phyloP scores from a whole-genome alignment of 2,329 filamentous ascomycete genomes.

The Lomentospora prolificans region DNA sequence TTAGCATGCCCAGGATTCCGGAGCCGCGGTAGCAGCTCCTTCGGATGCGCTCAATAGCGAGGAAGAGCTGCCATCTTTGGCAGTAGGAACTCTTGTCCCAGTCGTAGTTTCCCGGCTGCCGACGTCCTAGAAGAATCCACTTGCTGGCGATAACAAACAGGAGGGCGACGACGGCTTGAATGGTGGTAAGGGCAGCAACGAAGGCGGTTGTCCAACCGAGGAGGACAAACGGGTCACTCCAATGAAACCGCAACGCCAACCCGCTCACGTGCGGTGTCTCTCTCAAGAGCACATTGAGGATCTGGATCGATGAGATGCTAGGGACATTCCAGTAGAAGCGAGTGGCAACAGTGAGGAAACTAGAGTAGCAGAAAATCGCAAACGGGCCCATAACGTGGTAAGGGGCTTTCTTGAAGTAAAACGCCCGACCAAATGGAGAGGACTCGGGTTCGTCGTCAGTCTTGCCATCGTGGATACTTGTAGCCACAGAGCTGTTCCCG shows the following conservation, averaged over 20 bases:
- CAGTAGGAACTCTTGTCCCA: conserved; percentile 49
- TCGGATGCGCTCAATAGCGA: conserved; percentile 40
- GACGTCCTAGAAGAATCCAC: conserved; percentile 40
- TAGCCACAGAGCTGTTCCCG: not conserved
- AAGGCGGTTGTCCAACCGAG: conserved; percentile 29
- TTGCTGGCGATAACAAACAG: conserved; percentile 35
- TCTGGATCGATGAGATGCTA: conserved; percentile 36
- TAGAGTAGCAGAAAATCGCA: conserved; percentile 40
- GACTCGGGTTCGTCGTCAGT: conserved; percentile 10
- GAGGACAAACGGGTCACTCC: conserved; percentile 25
- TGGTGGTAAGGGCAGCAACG: conserved; percentile 31
- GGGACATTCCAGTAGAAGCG: conserved; percentile 41
- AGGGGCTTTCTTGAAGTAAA: conserved; percentile 38
- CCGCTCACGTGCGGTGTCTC: conserved; percentile 13
- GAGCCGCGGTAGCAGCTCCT: conserved; percentile 37
- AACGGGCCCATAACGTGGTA: conserved; percentile 39
- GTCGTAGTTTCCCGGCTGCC: conserved; percentile 42
- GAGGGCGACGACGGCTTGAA: conserved; percentile 30
- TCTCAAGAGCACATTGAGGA: conserved; percentile 26
- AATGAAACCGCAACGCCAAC: conserved; percentile 6
- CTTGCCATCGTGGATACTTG: not conserved
- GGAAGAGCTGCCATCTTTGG: conserved; percentile 47
- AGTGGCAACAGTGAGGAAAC: conserved; percentile 33
- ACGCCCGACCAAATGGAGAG: conserved; percentile 44
- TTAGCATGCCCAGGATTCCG: conserved; percentile 42